Evolutionary conservation across 78 protist species (phyloP).

Genomic region (Guillardia theta): DNA sequence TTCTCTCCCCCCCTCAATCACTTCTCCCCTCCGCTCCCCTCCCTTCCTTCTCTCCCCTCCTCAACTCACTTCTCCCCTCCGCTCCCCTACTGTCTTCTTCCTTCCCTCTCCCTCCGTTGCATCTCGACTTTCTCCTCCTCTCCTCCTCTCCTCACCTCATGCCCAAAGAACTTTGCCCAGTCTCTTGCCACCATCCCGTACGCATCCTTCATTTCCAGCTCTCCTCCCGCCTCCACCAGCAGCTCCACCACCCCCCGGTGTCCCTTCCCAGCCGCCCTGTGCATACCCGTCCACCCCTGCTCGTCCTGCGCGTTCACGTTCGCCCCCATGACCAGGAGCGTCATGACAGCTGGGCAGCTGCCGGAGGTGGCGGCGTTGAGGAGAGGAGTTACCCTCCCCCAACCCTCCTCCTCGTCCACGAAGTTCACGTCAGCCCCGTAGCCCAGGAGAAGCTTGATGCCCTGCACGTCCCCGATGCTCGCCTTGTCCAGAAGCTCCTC

Average conservation of each 20-base stretch:
- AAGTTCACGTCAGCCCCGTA: not conserved
- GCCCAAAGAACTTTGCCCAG: not conserved
- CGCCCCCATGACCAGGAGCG: constrained; percentile 9
- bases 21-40: not conserved
- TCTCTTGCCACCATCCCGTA: no score
- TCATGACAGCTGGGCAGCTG: not conserved
- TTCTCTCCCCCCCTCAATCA: not conserved
- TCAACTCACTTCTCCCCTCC: not conserved
- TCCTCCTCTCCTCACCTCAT: not conserved
- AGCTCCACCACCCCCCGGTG: not conserved
- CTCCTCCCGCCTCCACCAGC: not conserved
- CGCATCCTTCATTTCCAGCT: no score
- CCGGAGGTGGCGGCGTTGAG: not conserved
- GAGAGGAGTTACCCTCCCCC: not conserved
- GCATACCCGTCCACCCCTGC: not conserved
- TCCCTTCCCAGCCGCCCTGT: constrained; percentile 18
- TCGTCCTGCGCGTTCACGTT: not conserved
- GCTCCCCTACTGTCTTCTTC: not conserved
- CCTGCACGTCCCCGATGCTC: not conserved
- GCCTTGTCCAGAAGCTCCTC: constrained; percentile 30
- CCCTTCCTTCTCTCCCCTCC: not conserved
- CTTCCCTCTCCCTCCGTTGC: not conserved
- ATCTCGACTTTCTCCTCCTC: not conserved
- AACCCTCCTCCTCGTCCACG: constrained; percentile 11
- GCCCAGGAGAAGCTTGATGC: not conserved